Conservation (phyloP, 2,329 filamentous ascomycete species). For the Aspergillus pseudonomiae region DNA sequence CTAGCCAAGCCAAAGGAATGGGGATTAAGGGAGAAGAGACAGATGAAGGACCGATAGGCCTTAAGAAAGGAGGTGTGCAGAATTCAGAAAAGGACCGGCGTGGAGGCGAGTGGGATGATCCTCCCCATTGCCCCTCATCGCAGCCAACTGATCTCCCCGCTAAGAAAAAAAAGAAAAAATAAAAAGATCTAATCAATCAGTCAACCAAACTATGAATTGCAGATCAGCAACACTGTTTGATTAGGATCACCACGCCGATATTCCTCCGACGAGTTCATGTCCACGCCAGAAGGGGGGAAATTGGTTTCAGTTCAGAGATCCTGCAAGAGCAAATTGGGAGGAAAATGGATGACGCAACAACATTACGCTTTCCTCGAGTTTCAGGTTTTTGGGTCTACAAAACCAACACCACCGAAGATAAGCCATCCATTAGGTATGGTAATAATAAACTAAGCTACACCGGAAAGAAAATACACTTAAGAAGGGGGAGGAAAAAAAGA, state of each 20-base stretch:
- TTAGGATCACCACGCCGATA: neutral
- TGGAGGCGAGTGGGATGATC: slow-evolving; percentile 1
- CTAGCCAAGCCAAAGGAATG: neutral
- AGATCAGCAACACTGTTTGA: neutral
- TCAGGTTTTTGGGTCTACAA: neutral
- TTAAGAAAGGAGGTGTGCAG: neutral
- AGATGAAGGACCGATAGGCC: neutral
- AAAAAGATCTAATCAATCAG: neutral
- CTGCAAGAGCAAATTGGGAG: neutral
- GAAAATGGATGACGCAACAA: neutral
- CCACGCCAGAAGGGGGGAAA: neutral
- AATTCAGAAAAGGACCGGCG: neutral
- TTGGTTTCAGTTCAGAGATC: too few relatives aligned
- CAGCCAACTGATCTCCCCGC: neutral
- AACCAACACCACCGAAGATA: neutral
- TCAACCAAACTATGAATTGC: neutral
- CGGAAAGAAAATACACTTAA: neutral
- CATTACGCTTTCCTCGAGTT: neutral
- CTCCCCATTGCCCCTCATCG: neutral
- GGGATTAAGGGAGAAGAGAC: neutral
- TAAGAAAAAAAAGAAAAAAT: neutral
- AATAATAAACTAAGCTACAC: neutral
- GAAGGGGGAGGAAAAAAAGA: neutral
- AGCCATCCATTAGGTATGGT: neutral
- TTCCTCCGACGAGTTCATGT: neutral